Evolutionary conservation across 179 eudicot genomes (phyloP), one percentile per base, ranked within the genome.

Genomic region (Spinacia oleracea): DNA sequence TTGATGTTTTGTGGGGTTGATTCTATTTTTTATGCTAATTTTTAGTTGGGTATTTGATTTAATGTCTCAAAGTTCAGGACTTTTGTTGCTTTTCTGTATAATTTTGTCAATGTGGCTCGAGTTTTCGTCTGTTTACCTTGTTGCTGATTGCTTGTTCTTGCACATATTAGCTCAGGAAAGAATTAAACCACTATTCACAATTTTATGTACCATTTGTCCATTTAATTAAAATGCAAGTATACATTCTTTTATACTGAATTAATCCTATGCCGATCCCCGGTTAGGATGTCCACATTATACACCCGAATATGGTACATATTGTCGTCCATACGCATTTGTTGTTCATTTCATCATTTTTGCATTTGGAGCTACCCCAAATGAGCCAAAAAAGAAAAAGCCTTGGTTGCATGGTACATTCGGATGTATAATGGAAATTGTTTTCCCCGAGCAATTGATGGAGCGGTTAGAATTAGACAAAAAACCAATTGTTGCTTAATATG

Each of bases 71-170:
- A 50, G 42, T 50, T 50, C 6, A 48, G 45, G 62, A 20, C 15
- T 16, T 45, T 40, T 48, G 45, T 79, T 29, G 45, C 16, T 35
- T 21, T 65, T 40, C 5, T 21, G 43, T 79, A 6, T 38, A 53
- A 51, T 58, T 67, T 70, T 51, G 4, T 53, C 60, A 72, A 72
- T 72, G 75, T 32, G 18, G 45, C 51, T 51, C 21, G 62, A 32
- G 51, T 32, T 72, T 21, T 32, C 18, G 9, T 9, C 29, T 0
- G 40, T 20, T 72, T 51, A 3, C 6, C 8, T 72, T 72, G 27
- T 51, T 32, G 43, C 25, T 72, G 18, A 72, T 50, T 72, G 11
- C 15, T 10, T 23, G 53, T 45, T 69, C 0, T 67, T 70, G 16
- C 53, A 6, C 14, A 29, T 71, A 29, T 29, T 51, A 70, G 73